Evolutionary conservation across 768 basidiomycete species (phyloP), one percentile per base, ranked within the genome.

Genomic region (Hypholoma sublateritium): DNA sequence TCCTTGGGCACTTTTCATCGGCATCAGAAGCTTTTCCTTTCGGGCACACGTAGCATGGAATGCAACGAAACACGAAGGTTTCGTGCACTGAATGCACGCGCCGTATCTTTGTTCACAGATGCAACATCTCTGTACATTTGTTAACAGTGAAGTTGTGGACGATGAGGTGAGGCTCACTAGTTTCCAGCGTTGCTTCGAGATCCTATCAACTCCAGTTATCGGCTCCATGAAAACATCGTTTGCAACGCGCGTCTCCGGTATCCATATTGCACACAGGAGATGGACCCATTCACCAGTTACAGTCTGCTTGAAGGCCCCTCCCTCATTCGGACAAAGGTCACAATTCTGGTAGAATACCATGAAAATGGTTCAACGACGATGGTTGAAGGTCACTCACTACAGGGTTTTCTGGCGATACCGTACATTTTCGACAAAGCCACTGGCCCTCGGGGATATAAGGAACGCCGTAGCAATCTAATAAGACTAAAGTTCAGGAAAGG

Each of bases 391-490:
- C 11, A 74, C 91, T 61, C 67, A 95, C 95, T 58, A 99, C 97
- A 13, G 95, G 93, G 63, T 87, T 91, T 71, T 98, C 96, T 0
- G 97, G 97, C 1, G 94, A 96, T 9, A 98, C 95, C 0, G 95
- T 98, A 67, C 97, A 99, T 72, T 99, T 99, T 45, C 97, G 78
- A 70, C 97, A 99, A 34, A 99, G 83, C 97, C 97, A 99, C 70
- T 99, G 97, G 1, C 97, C 97, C 75, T 99, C 97, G 0, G 97
- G 97, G 57, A 99, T 98, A 68, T 99, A 99, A 11, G 97, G 97
- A 1, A 99, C 94, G 17, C 97, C 97, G 66, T 99, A 99, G 67
- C 97, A 99, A 69, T 99, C 97, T 97, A 61, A 2, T 12, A 39
- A 4, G 45, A 39, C 39, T 24, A 21, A 46, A 28, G 14, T n/a